Percentiles rank a stretch among this genome's conserved stretches.
Conservation (phyloP, 2,329 filamentous ascomycete genomes). For the Trichoderma sp. region DNA sequence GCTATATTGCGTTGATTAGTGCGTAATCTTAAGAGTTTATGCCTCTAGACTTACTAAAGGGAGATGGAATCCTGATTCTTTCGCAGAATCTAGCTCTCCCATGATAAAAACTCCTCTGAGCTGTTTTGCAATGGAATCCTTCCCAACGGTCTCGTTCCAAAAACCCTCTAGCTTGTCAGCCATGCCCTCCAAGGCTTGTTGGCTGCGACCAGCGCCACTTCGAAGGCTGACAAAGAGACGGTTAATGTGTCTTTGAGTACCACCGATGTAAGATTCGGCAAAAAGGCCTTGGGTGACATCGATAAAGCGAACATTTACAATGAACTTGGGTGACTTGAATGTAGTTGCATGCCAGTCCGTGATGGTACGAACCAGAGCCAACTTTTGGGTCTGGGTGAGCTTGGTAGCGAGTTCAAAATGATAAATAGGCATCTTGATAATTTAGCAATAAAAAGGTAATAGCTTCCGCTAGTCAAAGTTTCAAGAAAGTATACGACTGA, state of each 20-base stretch:
- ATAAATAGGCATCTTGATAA: constrained; percentile 20
- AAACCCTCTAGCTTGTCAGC: constrained; percentile 25
- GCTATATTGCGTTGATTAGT: not conserved
- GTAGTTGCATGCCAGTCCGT: constrained; percentile 30
- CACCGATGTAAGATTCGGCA: constrained; percentile 23
- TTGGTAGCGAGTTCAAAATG: constrained; percentile 27
- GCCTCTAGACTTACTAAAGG: constrained; percentile 10
- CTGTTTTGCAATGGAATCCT: constrained; percentile 11
- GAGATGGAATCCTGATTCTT: constrained; percentile 26
- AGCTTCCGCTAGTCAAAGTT: not conserved
- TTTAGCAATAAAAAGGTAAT: not conserved
- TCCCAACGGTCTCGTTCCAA: constrained; percentile 25
- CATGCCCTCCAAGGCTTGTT: constrained; percentile 23
- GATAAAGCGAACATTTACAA: constrained; percentile 29
- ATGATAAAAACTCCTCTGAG: constrained; percentile 20
- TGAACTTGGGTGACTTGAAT: constrained; percentile 26
- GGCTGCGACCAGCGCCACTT: constrained; percentile 21
- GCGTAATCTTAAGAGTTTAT: not conserved
- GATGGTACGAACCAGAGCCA: constrained; percentile 24
- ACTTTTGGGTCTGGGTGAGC: constrained; percentile 23
- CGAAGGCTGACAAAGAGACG: constrained; percentile 28
- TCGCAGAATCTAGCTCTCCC: constrained; percentile 24
- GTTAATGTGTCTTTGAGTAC: constrained; percentile 19
- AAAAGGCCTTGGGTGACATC: constrained; percentile 21
- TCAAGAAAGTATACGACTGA: not conserved